Base-by-base conservation (phyloP, 2,329 filamentous ascomycete genomes). In the Neonectria faginata region DNA sequence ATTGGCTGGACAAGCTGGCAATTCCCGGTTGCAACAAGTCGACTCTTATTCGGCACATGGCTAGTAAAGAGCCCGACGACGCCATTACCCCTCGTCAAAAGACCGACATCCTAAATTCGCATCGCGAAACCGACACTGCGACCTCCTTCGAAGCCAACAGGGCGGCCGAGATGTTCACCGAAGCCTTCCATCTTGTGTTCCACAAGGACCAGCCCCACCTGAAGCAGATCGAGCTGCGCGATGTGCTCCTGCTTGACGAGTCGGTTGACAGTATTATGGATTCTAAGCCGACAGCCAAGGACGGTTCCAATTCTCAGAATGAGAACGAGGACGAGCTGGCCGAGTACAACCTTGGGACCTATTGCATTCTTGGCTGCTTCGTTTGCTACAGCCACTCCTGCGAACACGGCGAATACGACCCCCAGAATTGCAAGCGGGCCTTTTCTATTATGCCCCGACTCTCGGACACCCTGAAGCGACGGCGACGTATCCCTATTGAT, bases 381-480 rank as follows among this genome's bases (percentile, higher is more conserved):
- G 83, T 88, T 56, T 89, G 87, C 75, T 86, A 83, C 70, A 85
- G 85, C 55, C 84, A 88, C 73, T 87, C 86, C 12, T 89, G 87
- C 64, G 87, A 89, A 70, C 87, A 89, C 66, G 87, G 86, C 50
- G 86, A 88, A 58, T 88, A 87, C 56, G 84, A 86, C 59, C 83
- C 84, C 55, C 85, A 77, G 51, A 82, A 82, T 50, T 73, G 86
- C 64, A 85, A 87, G 69, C 81, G 84, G 36, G 84, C 83, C 3
- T 85, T 88, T 70, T 86, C 85, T 3, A 78, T 88, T 44, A 71
- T 75, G 6, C 75, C 76, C 6, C 73, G 71, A n/a, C 71, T 79
- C 10, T 77, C 77, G 6, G 76, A 79, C 36, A 71, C 73, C 10
- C 60, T 79, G n/a, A 76, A 71, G 57, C 70, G 68, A 27, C 73